phyloP scores from a whole-genome alignment of 2,329 filamentous ascomycete genomes.

The Claviceps paspali region DNA sequence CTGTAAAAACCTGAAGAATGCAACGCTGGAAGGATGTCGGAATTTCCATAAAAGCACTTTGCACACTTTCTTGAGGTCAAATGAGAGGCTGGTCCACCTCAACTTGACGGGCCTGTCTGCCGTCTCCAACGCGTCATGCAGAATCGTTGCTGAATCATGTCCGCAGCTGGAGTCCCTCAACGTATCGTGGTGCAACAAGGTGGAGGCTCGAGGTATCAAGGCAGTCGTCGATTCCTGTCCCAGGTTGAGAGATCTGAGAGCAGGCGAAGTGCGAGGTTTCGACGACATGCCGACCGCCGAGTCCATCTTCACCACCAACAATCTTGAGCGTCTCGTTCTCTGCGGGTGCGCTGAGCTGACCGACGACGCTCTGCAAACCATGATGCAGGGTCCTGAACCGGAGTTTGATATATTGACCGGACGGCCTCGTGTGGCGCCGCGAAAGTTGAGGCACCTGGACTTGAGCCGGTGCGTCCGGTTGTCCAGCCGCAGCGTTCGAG shows the following conservation, averaged over 20 bases:
- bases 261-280: conserved; percentile 69
- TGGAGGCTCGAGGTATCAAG: conserved; percentile 63
- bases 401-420: conserved; percentile 71
- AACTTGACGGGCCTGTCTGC: conserved; percentile 72
- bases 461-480: conserved; percentile 63
- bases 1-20: conserved; percentile 75
- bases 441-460: conserved; percentile 72
- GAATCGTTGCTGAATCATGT: conserved; percentile 69
- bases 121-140: conserved; percentile 73
- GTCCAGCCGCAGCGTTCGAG: conserved; percentile 55
- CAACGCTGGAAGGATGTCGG: conserved; percentile 77
- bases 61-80: conserved; percentile 59
- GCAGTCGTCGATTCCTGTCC: conserved; percentile 59
- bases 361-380: conserved; percentile 55
- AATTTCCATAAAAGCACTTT: conserved; percentile 69
- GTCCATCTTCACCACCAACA: conserved; percentile 65
- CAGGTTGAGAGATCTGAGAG: conserved; percentile 62
- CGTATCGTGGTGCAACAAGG: conserved; percentile 81
- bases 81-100: conserved; percentile 63
- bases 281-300: conserved; percentile 57
- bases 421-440: conserved; percentile 57
- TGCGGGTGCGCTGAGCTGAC: conserved; percentile 66
- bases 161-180: conserved; percentile 72
- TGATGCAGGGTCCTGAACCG: conserved; percentile 62
- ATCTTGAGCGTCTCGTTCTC: conserved; percentile 65